Evolutionary conservation across 768 basidiomycete species (phyloP).

Genomic region (Pholiota molesta): DNA sequence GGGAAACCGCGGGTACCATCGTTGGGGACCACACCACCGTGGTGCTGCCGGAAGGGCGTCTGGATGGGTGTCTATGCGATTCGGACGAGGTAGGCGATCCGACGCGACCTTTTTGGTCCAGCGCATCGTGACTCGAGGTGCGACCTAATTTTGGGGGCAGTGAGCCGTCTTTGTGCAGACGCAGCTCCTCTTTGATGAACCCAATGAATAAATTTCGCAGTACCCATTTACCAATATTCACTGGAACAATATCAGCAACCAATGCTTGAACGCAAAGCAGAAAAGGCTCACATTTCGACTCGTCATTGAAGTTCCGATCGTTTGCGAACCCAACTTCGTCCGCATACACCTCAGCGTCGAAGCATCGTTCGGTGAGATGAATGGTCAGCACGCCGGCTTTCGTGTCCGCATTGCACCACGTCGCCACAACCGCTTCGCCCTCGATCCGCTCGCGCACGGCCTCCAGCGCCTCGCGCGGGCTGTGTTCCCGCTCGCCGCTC

Average conservation of each 20-base stretch:
- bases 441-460: conserved; percentile 90
- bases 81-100: conserved; percentile 3
- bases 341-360: conserved; percentile 94
- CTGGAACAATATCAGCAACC: conserved; percentile 39
- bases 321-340: conserved; percentile 81
- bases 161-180: conserved; percentile 25
- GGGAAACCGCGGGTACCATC: conserved; percentile 68
- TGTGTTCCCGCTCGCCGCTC: conserved; percentile 51
- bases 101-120: conserved; percentile 14
- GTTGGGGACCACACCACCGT: conserved; percentile 65
- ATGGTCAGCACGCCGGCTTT: conserved; percentile 87
- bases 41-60: conserved; percentile 30
- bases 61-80: conserved; percentile 9
- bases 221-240: conserved; percentile 93
- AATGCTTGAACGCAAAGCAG: conserved; percentile 6
- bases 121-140: conserved; percentile 23
- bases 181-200: conserved; percentile 73
- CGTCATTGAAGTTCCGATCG: conserved; percentile 70
- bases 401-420: conserved; percentile 91
- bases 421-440: conserved; percentile 83
- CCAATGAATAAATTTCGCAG: conserved; percentile 82
- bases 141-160: conserved; percentile 26
- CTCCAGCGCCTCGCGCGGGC: conserved; percentile 85
- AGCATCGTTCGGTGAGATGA: conserved; percentile 85
- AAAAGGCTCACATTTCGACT: conserved; percentile 69